Conservation (phyloP, 805 yeast genomes). For the Spathaspora passalidarum region DNA sequence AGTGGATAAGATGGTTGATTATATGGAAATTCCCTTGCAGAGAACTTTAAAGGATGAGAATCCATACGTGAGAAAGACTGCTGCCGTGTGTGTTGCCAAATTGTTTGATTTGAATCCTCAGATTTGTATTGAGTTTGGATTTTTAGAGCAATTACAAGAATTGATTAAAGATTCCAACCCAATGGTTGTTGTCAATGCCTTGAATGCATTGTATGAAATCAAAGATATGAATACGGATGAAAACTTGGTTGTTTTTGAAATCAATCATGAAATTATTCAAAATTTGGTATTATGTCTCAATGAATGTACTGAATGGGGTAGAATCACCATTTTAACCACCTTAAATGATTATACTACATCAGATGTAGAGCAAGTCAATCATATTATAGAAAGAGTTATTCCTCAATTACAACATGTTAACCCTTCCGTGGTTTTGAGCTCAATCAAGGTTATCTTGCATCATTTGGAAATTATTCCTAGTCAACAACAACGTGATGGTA, state of each 20-base stretch:
- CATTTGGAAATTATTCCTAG: slow-evolving; percentile 53
- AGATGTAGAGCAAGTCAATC: slow-evolving; percentile 64
- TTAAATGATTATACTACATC: slow-evolving; percentile 65
- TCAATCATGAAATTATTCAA: slow-evolving; percentile 43
- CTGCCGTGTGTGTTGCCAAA: slow-evolving; percentile 96
- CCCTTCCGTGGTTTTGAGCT: slow-evolving; percentile 87
- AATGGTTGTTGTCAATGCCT: slow-evolving; percentile 95
- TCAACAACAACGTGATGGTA: slow-evolving; percentile 36
- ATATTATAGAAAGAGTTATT: slow-evolving; percentile 82
- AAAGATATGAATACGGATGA: slow-evolving; percentile 60
- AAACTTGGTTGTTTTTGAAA: slow-evolving; percentile 29
- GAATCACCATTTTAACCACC: slow-evolving; percentile 83
- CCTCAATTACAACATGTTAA: slow-evolving; percentile 97
- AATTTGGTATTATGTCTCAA: slow-evolving; percentile 80
- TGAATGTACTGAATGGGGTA: slow-evolving; percentile 99
- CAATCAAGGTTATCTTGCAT: slow-evolving; percentile 75
- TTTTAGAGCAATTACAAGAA: slow-evolving; percentile 61
- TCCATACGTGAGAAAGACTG: slow-evolving; percentile 96
- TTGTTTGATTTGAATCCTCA: slow-evolving; percentile 80
- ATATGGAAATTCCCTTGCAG: slow-evolving; percentile 85
- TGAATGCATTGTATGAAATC: slow-evolving; percentile 82
- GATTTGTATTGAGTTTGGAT: slow-evolving; percentile 84
- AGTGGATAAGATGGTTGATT: slow-evolving; percentile 92
- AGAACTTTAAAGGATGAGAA: slow-evolving; percentile 87
- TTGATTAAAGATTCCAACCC: slow-evolving; percentile 87